Conservation (phyloP, 208 protist genomes). For the Leishmania turanica region DNA sequence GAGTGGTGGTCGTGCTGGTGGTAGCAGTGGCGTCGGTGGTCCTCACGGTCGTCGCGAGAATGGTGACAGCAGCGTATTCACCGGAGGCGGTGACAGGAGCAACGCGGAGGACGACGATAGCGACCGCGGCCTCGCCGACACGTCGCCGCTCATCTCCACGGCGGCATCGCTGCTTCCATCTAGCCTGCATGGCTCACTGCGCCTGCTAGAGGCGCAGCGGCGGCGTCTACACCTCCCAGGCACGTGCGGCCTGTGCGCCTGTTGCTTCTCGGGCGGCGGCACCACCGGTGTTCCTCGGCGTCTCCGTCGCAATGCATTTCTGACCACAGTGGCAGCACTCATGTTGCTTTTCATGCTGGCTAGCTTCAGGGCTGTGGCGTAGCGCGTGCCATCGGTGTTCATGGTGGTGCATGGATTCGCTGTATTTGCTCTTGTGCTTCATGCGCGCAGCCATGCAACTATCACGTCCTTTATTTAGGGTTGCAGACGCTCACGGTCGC, state of each 20-base stretch:
- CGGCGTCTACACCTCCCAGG: constrained; percentile 30
- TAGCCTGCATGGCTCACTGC: constrained; percentile 23
- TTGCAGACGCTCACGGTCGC: neutral
- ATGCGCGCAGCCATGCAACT: neutral
- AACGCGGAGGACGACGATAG: neutral
- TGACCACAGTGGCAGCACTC: constrained; percentile 14
- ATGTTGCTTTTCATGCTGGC: constrained; percentile 22
- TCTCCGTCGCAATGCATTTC: constrained; percentile 8
- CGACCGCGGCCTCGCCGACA: constrained; percentile 15
- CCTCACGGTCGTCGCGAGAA: neutral
- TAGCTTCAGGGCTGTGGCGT: neutral
- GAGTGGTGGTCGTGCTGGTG: neutral
- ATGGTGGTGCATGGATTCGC: neutral
- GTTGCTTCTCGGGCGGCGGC: constrained; percentile 23
- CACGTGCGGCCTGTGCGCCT: constrained; percentile 13
- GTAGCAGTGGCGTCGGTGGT: constrained; percentile 6
- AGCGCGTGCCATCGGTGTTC: neutral
- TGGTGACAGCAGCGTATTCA: neutral
- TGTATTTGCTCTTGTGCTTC: neutral
- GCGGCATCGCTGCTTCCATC: constrained; percentile 27
- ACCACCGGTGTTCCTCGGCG: constrained; percentile 12
- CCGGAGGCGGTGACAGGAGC: neutral
- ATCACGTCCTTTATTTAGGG: neutral
- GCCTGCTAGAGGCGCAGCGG: constrained; percentile 10
- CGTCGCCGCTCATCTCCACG: constrained; percentile 24